phyloP scores from a whole-genome alignment of 768 basidiomycete genomes.

The Boletus reticulatus region DNA sequence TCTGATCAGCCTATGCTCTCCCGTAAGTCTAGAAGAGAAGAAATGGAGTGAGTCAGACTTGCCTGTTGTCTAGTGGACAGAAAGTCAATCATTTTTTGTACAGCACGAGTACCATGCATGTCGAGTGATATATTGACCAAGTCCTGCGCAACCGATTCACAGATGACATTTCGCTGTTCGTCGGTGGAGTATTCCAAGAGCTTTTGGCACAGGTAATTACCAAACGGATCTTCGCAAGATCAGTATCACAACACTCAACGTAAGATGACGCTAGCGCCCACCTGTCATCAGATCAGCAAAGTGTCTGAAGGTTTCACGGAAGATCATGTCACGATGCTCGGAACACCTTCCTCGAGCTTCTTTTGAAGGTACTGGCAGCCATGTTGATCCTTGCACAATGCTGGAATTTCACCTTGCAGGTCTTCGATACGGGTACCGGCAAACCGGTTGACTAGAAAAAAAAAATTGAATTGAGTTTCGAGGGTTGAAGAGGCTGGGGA shows the following conservation, averaged over 20 bases:
- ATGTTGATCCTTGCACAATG: slow-evolving; percentile 97
- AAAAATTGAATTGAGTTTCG: neutral
- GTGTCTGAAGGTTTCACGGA: slow-evolving; percentile 95
- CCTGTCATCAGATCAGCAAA: slow-evolving; percentile 99
- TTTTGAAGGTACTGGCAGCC: slow-evolving; percentile 98
- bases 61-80: slow-evolving; percentile 91
- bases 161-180: slow-evolving; percentile 94
- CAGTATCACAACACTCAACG: neutral
- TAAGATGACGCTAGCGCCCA: slow-evolving; percentile 31
- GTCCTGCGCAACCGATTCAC: slow-evolving; percentile 96
- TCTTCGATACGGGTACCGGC: slow-evolving; percentile 95
- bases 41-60: slow-evolving; percentile 39
- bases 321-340: slow-evolving; percentile 99
- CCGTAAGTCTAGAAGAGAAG: slow-evolving; percentile 53
- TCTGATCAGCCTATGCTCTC: slow-evolving; percentile 67
- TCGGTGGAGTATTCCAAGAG: slow-evolving; percentile 95
- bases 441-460: slow-evolving; percentile 82
- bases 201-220: slow-evolving; percentile 98
- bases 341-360: slow-evolving; percentile 93
- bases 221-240: slow-evolving; percentile 78
- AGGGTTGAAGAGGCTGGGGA: slow-evolving; percentile 35
- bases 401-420: slow-evolving; percentile 89
- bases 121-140: slow-evolving; percentile 97
- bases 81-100: slow-evolving; percentile 99
- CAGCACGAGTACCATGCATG: slow-evolving; percentile 99